Percentiles rank a stretch among this genome's conserved stretches.
Conservation (phyloP, 169 alveolate genomes). For the Plasmodium malariae region DNA sequence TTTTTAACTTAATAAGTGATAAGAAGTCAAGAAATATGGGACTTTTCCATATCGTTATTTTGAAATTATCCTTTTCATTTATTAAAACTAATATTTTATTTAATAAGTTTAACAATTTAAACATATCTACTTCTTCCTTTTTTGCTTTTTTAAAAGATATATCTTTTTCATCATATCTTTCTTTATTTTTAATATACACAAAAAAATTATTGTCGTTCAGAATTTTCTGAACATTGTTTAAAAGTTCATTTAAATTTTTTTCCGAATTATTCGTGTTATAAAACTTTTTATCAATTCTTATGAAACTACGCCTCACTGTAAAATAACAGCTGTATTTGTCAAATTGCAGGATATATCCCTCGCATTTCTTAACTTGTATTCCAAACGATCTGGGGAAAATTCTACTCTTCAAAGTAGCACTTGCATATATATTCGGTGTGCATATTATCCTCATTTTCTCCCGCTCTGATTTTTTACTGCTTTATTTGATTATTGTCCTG, state of each 20-base stretch:
- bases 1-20: constrained; percentile 33
- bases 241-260: constrained; percentile 6
- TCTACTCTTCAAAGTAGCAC: background rate
- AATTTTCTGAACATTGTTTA: constrained; percentile 25
- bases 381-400: background rate
- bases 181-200: constrained; percentile 20
- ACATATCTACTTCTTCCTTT: constrained; percentile 49
- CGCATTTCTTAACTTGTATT: background rate
- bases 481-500: too few species aligned
- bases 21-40: constrained; percentile 33
- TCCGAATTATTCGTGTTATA: background rate
- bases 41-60: constrained; percentile 40
- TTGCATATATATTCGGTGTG: background rate
- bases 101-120: constrained; percentile 33
- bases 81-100: constrained; percentile 50
- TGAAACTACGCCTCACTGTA: background rate
- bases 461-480: background rate
- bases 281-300: background rate
- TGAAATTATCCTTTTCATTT: constrained; percentile 26
- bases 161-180: background rate
- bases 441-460: background rate
- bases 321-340: background rate
- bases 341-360: background rate
- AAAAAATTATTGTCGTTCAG: constrained; percentile 44
- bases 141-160: background rate